A percentile compares a stretch with the other conserved stretches of the same genome.
These are phyloP conservation scores for Chlamydomonas asymmetrica DNA, from an alignment of 139 green algal genomes.

Conservation along the genomic window DNA sequence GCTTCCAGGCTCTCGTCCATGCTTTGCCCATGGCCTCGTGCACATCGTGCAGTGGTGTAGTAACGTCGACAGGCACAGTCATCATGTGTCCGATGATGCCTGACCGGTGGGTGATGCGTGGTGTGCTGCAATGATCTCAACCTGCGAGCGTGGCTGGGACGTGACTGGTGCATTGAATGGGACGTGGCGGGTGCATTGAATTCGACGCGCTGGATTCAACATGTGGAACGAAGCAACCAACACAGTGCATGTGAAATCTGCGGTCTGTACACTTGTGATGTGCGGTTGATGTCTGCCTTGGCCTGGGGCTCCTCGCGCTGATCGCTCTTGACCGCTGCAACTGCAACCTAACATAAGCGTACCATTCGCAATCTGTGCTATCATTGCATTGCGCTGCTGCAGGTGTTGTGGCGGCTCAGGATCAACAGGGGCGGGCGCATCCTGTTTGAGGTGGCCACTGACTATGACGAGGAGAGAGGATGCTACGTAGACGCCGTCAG, in stretches of 20 bases:
- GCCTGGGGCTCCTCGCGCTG: not conserved
- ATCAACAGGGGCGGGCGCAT: slow-evolving; percentile 29
- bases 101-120: not conserved
- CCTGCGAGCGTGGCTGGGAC: slow-evolving; percentile 23
- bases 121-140: slow-evolving; percentile 31
- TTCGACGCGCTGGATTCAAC: not conserved
- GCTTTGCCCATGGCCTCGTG: not conserved
- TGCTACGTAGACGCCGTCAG: slow-evolving; percentile 22
- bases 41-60: no score
- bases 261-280: not conserved
- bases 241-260: not conserved
- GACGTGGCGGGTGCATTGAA: slow-evolving; percentile 10
- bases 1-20: not conserved
- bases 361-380: no score
- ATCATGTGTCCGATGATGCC: not conserved
- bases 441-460: slow-evolving; percentile 39
- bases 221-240: not conserved
- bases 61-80: not conserved
- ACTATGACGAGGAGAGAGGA: slow-evolving; percentile 28
- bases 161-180: slow-evolving; percentile 34
- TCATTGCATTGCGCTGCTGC: not conserved
- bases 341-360: no score
- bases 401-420: slow-evolving; percentile 38
- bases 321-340: not conserved
- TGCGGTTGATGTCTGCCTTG: not conserved